phyloP scores from a whole-genome alignment of 208 protist genomes.

The Trichomonas vaginalis region DNA sequence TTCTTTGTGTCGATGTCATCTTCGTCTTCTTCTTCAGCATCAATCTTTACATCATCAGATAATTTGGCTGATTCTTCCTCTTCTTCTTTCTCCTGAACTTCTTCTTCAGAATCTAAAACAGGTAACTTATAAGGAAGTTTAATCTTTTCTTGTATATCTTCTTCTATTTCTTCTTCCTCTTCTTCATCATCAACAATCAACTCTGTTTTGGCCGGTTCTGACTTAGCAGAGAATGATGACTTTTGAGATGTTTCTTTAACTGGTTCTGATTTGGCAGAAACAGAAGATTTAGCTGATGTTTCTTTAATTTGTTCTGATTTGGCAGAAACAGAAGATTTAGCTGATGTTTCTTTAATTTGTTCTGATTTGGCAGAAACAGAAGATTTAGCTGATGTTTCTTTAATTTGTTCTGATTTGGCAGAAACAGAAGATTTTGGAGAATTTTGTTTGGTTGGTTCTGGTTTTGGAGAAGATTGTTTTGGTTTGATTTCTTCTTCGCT shows the following conservation, averaged over 20 bases:
- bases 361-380: not conserved
- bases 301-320: not conserved
- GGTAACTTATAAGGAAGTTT: no score
- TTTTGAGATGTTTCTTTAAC: not conserved
- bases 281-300: not conserved
- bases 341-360: not conserved
- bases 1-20: not conserved
- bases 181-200: not conserved
- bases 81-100: not conserved
- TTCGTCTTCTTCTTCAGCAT: not conserved
- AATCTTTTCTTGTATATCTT: no score
- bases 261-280: not conserved
- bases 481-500: not conserved
- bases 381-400: not conserved
- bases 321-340: no score
- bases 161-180: not conserved
- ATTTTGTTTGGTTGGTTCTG: not conserved
- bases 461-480: not conserved
- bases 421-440: no score
- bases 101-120: no score
- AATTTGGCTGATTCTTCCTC: not conserved
- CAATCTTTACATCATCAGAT: not conserved
- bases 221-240: no score
- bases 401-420: not conserved
- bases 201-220: no score